These are phyloP conservation scores for Colletotrichum lini DNA, from an alignment of 2,329 filamentous ascomycete species.

Conservation along the genomic window DNA sequence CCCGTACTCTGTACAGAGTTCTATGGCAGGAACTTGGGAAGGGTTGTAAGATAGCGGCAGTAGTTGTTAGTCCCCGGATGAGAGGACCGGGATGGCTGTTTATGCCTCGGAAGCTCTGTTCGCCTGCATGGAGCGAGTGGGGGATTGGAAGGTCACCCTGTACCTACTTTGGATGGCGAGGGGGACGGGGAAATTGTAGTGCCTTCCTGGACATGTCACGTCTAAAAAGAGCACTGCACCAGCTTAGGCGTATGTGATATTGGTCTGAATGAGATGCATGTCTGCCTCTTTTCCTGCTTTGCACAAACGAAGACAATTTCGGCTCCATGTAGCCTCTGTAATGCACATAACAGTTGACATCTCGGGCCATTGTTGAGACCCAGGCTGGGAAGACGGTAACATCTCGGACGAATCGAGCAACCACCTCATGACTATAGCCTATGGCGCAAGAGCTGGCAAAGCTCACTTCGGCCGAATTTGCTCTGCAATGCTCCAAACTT, in stretches of 20 bases:
- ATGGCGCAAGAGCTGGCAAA: conserved; percentile 1
- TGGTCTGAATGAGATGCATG: not conserved
- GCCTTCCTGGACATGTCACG: not conserved
- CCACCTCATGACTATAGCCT: not conserved
- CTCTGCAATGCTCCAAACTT: not conserved
- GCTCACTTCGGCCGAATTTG: conserved; percentile 12
- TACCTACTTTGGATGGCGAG: not conserved
- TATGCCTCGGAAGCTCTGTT: conserved; percentile 17
- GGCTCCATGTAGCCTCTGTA: no score
- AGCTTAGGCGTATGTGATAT: not conserved
- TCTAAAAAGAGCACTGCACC: not conserved
- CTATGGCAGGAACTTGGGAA: not conserved
- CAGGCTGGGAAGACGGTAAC: conserved; percentile 8
- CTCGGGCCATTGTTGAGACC: not conserved
- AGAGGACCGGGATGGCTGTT: not conserved
- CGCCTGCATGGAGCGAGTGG: conserved; percentile 7
- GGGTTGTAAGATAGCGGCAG: not conserved
- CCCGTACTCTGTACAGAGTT: not conserved
- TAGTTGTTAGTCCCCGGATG: not conserved
- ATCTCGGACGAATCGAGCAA: conserved; percentile 16
- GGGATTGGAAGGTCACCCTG: not conserved
- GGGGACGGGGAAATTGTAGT: no score
- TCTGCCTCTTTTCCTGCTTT: not conserved
- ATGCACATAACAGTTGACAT: not conserved
- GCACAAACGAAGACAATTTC: no score